Conservation (phyloP, 1,284 basidiomycete genomes). For the Leccinum pachyderme region DNA sequence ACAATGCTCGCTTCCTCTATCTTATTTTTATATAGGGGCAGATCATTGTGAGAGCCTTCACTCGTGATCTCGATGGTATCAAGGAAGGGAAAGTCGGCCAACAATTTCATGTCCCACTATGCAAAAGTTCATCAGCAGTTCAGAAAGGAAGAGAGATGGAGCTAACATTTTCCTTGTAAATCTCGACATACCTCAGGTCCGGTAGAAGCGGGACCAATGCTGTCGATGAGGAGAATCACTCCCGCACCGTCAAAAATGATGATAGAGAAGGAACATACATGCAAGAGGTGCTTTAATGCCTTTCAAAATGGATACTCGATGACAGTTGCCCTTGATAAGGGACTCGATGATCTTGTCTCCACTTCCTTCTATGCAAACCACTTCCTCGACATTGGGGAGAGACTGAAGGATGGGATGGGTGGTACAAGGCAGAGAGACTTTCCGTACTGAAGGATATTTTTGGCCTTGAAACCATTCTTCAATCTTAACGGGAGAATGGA, state of each 20-base stretch:
- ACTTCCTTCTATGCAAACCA: slow-evolving; percentile 20
- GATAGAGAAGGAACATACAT: slow-evolving; percentile 8
- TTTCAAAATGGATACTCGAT: slow-evolving; percentile 10
- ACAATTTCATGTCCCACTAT: not conserved
- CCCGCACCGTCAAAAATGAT: not conserved
- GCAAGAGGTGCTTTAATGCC: slow-evolving; percentile 1
- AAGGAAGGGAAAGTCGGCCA: not conserved
- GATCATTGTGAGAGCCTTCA: not conserved
- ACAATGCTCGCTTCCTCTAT: slow-evolving; percentile 1
- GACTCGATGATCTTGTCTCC: slow-evolving; percentile 8
- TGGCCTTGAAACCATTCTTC: slow-evolving; percentile 28
- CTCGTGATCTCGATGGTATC: slow-evolving; percentile 6
- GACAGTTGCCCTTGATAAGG: slow-evolving; percentile 3
- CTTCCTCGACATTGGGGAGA: slow-evolving; percentile 29
- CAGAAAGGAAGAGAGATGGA: not conserved
- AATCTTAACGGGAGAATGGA: slow-evolving; percentile 22
- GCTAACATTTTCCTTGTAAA: not conserved
- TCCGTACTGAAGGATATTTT: slow-evolving; percentile 30
- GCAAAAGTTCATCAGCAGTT: not conserved
- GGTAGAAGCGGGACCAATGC: slow-evolving; percentile 6
- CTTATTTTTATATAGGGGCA: not conserved
- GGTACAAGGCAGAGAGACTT: slow-evolving; percentile 25
- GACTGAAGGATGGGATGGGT: slow-evolving; percentile 34
- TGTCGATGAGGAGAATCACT: not conserved
- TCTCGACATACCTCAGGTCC: slow-evolving; percentile 5